phyloP scores from a whole-genome alignment of 208 protist species.

The Crithidia bombi region DNA sequence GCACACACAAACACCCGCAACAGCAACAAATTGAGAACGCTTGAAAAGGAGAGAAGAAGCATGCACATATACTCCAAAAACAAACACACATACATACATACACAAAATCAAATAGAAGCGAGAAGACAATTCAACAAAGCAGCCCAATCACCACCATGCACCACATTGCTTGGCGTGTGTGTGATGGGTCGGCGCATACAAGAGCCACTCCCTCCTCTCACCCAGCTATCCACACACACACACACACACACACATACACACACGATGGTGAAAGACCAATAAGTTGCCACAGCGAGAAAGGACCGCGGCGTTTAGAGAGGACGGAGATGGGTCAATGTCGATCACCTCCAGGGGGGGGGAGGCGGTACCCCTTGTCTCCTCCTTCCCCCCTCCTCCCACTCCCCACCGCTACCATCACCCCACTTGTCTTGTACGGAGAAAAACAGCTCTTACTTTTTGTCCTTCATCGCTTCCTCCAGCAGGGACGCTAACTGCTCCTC shows the following conservation, averaged over 20 bases:
- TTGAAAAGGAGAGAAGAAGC: neutral
- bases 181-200: too few species aligned
- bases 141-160: too few species aligned
- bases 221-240: constrained; percentile 6
- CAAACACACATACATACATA: constrained; percentile 5
- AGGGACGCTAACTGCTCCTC: constrained; percentile 32
- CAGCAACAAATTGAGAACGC: neutral
- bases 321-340: too few species aligned
- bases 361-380: too few species aligned
- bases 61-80: neutral
- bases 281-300: too few species aligned
- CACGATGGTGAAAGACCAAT: too few species aligned
- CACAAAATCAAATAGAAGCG: neutral
- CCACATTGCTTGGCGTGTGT: too few species aligned
- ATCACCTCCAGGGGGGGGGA: too few species aligned
- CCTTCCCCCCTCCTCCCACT: neutral
- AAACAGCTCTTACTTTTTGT: constrained; percentile 12
- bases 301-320: too few species aligned
- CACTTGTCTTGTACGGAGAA: too few species aligned
- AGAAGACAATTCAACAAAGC: neutral
- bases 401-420: too few species aligned
- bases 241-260: neutral
- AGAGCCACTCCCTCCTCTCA: too few species aligned
- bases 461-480: constrained; percentile 49
- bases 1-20: neutral